Evolutionary conservation across 257 asterid species (phyloP).

Genomic region (Prunella vulgaris): DNA sequence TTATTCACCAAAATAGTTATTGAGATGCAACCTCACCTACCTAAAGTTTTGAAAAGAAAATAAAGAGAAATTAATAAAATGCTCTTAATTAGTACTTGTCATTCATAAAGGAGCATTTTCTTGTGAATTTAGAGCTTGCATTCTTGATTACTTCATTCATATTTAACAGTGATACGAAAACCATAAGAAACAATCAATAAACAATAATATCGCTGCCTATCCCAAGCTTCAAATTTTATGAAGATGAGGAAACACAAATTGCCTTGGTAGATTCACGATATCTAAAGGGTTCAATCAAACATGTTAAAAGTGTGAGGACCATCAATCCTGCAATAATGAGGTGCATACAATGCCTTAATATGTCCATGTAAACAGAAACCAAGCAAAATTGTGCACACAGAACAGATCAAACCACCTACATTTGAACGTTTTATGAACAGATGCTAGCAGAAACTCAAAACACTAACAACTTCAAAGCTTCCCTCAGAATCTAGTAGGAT

Average conservation of each 20-base stretch:
- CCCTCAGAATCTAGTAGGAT: constrained; percentile 10
- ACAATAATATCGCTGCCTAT: too few relatives aligned
- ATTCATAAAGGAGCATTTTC: not conserved
- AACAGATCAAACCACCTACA: constrained; percentile 6
- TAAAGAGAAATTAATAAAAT: not conserved
- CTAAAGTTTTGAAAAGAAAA: constrained; percentile 33
- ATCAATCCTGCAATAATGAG: not conserved
- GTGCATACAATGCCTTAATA: not conserved
- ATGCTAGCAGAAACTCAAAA: constrained; percentile 1
- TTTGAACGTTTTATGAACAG: constrained; percentile 3
- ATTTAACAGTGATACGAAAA: too few relatives aligned
- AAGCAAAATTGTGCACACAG: constrained; percentile 21
- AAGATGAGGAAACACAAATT: too few relatives aligned
- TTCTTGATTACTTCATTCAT: too few relatives aligned
- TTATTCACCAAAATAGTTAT: constrained; percentile 65
- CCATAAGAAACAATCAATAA: too few relatives aligned
- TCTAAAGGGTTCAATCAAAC: too few relatives aligned
- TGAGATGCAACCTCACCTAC: constrained; percentile 65
- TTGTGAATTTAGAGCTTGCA: not conserved
- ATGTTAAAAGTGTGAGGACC: not conserved
- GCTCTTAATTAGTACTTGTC: not conserved
- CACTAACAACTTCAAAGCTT: too few relatives aligned
- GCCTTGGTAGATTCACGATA: too few relatives aligned
- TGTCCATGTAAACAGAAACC: not conserved
- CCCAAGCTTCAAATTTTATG: too few relatives aligned